Evolutionary conservation across 331 rosid genomes (phyloP), one percentile per base, ranked within the genome.

Genomic region (Malus hybrid): DNA sequence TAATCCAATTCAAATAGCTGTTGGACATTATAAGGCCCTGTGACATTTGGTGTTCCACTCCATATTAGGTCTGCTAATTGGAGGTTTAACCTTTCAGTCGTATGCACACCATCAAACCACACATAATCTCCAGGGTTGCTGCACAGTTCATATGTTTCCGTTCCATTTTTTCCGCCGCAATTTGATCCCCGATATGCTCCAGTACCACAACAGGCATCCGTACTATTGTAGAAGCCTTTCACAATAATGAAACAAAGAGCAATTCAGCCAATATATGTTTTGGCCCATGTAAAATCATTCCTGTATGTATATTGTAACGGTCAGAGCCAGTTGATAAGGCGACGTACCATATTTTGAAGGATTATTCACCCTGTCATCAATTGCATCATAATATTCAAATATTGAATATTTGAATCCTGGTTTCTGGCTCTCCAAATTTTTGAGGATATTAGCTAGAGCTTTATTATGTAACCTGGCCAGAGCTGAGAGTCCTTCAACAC

Each of bases 21-120:
- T 7, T 78, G 72, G 6, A 81, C 61, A 82, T 64, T 80, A 67
- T 18, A 65, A 24, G 90, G 87, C 33, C 80, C 32, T 0, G 76
- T 73, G 60, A 80, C 39, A 27, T 60, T 80, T 10, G 85, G 71
- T 77, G 77, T 68, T 69, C 87, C 91, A 33, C 16, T 65, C 91
- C 93, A 88, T 5, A 82, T 78, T 3, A 80, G 62, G 20, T 83
- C 67, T 6, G 93, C 82, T 18, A 86, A 6, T 69, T 80, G 55
- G n/a, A 74, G 13, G 74, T 67, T 5, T 12, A 33, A 76, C 28
- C 32, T 81, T 65, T 90, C 77, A 36, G 89, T 80, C 10, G 81
- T 69, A 85, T 88, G 96, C 74, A 5, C 46, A 2, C 77, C 59
- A 54, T 88, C 91, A 77, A 88, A 90, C 73, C 71, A 85, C 50